Conservation (phyloP, 257 asterid species). For the Ocimum tenuiflorum region DNA sequence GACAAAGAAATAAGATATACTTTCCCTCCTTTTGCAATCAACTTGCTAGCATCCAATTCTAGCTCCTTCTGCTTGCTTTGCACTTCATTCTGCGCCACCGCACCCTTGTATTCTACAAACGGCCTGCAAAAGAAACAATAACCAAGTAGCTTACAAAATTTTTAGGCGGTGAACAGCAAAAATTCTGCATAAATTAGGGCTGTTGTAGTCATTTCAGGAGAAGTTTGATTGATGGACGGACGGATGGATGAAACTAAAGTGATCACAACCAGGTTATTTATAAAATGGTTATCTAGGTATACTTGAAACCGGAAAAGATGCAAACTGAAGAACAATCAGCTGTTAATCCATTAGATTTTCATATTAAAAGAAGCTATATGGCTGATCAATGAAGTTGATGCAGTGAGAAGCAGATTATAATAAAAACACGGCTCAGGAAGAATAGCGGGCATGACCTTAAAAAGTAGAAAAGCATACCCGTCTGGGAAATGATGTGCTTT, state of each 20-base stretch:
- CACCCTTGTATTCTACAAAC: constrained; percentile 72
- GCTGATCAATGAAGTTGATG: background rate
- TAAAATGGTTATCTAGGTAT: background rate
- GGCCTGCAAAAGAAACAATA: constrained; percentile 43
- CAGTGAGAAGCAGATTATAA: background rate
- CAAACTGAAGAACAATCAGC: background rate
- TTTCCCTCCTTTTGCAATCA: constrained; percentile 65
- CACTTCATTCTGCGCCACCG: constrained; percentile 47
- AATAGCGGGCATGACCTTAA: background rate
- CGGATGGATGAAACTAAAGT: background rate
- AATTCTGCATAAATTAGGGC: no score
- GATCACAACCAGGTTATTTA: background rate
- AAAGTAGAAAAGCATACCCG: constrained; percentile 64
- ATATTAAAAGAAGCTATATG: background rate
- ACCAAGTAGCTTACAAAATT: background rate
- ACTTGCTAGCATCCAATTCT: constrained; percentile 52
- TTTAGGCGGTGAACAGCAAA: no score
- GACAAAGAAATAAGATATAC: no score
- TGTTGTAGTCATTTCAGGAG: background rate
- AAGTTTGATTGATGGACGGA: background rate
- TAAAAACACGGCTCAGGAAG: background rate
- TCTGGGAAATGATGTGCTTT: constrained; percentile 76
- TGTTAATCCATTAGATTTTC: background rate
- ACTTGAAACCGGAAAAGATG: background rate
- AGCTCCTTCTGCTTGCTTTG: constrained; percentile 50